Evolutionary conservation across 2,329 filamentous ascomycete species (phyloP).

Genomic region (Fusarium hostae): DNA sequence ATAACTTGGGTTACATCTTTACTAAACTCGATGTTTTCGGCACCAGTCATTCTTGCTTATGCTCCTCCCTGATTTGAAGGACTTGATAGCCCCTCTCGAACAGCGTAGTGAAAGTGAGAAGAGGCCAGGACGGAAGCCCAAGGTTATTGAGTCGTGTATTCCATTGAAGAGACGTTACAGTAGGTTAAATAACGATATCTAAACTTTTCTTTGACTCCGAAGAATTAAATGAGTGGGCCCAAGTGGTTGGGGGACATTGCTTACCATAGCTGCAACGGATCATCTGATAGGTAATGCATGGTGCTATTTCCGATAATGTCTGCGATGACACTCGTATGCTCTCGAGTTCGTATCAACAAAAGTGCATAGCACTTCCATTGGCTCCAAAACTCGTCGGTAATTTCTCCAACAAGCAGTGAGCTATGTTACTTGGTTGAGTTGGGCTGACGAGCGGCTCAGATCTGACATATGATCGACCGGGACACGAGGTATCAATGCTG

Average conservation of each 20-base stretch:
- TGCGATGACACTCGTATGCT: not conserved
- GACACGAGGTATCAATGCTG: not conserved
- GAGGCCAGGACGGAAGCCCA: not conserved
- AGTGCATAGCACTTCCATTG: not conserved
- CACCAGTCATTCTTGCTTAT: not conserved
- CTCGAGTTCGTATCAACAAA: not conserved
- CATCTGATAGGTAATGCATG: not conserved
- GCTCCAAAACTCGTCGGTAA: too few species aligned
- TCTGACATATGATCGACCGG: not conserved
- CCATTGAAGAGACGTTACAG: too few species aligned
- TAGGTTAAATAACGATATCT: rapidly evolving
- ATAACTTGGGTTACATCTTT: too few species aligned
- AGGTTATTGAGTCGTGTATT: not conserved
- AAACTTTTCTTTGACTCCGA: not conserved
- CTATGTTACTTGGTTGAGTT: not conserved
- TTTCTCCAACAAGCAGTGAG: not conserved
- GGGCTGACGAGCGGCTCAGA: not conserved
- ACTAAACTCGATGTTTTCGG: not conserved
- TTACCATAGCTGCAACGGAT: too few species aligned
- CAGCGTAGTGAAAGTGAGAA: not conserved
- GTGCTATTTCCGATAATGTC: not conserved
- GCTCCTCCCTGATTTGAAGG: rapidly evolving
- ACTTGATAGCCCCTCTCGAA: not conserved
- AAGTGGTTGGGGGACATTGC: not conserved
- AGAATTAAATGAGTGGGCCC: not conserved